These are phyloP conservation scores for Xylariaceae sp. DNA, from an alignment of 2,329 filamentous ascomycete genomes.

Conservation along the genomic window DNA sequence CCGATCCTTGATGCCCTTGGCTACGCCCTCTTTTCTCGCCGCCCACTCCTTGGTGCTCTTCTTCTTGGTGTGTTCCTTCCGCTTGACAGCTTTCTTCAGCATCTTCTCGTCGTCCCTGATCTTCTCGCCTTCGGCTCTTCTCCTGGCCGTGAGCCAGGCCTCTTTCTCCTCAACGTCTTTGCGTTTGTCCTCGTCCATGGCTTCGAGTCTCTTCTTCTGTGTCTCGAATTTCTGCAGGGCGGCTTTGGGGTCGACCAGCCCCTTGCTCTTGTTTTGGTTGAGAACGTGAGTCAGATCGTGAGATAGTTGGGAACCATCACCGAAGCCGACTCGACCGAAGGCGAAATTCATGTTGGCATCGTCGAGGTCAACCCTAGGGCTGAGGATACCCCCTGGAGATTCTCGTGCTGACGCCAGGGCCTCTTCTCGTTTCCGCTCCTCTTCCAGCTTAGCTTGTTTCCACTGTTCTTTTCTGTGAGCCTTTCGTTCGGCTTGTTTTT, in stretches of 20 bases:
- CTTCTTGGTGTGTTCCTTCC: constrained; percentile 83
- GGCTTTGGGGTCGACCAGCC: constrained; percentile 78
- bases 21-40: constrained; percentile 67
- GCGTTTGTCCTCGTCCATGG: constrained; percentile 74
- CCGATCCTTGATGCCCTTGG: constrained; percentile 70
- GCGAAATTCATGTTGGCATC: constrained; percentile 65
- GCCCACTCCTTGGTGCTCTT: constrained; percentile 90
- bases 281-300: constrained; percentile 60
- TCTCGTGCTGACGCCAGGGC: constrained; percentile 57
- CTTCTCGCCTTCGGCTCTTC: constrained; percentile 83
- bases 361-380: constrained; percentile 48
- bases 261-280: constrained; percentile 70
- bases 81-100: constrained; percentile 91
- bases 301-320: constrained; percentile 77
- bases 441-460: constrained; percentile 72
- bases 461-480: constrained; percentile 85
- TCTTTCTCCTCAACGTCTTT: constrained; percentile 91
- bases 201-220: constrained; percentile 74
- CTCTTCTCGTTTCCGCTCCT: constrained; percentile 63
- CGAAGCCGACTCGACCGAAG: constrained; percentile 88
- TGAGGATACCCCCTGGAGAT: constrained; percentile 56
- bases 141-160: constrained; percentile 85
- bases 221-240: constrained; percentile 80
- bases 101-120: constrained; percentile 80
- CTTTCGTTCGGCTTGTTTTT: constrained; percentile 82